Base-by-base conservation (phyloP, 805 yeast genomes). In the Candida sithepensis region DNA sequence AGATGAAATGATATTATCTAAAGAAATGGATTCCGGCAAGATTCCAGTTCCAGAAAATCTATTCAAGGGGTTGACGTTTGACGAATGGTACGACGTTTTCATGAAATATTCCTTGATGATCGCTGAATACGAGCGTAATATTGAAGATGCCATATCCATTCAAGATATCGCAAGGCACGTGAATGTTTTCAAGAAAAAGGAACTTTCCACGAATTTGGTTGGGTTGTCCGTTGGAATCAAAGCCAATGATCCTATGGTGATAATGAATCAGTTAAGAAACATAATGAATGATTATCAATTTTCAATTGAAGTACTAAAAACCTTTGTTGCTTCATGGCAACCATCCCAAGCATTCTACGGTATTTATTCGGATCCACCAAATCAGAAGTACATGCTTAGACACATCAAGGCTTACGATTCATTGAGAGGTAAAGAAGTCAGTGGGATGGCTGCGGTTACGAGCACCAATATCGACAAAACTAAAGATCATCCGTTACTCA, bases 361-460 rank as follows among this genome's bases (percentile, higher is more conserved):
- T n/a, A 54, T 55, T 3, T 79, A 86, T 49, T 83, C 88, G 43
- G 83, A 85, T 42, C 82, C 88, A 32, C 87, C 88, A 51, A 92
- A 88, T 60, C 98, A 92, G 58, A 94, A 94, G 64, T 92, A 82
- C 61, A 83, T 92, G 52, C 69, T 94, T 50, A 80, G 99, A 55
- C 97, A 91, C 57, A 72, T 92, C 53, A 94, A 92, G 61, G 95
- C 96, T 0, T 82, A 79, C 62, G 99, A 94, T 63, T 79, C 94
- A 2, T 59, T 85, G 26, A 72, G 70, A 9, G 66, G 72, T 9
- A 77, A 74, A 39, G 73, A 74, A 12, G 79, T 89, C 18, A 69
- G 79, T 2, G 97, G 97, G 1, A 88, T 88, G 73, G 94, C 96
- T 0, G 83, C 83, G 3, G 75, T 88, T 12, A 70, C 79, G 0